Base-by-base conservation (phyloP, 192 early-diverging fungal genomes). In the Anaeromyces robustus region DNA sequence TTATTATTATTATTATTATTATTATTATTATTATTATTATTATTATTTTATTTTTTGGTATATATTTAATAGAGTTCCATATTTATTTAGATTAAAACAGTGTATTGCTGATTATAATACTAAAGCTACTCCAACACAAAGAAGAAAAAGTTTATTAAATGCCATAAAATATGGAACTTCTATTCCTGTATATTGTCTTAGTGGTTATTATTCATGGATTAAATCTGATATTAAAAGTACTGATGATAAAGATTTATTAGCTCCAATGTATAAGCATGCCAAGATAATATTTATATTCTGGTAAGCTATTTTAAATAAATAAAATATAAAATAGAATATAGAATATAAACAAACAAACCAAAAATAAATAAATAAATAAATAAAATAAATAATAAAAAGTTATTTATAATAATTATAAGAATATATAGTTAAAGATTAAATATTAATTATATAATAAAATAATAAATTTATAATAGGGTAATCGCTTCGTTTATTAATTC, bases 131-230 rank as follows among this genome's bases (percentile, higher is more conserved):
- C 87, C 77, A 84, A 82, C 22, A 12, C 88, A 85, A 26, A 84
- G 88, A 30, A 84, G 81, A 37, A 86, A 94, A n/a, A 96, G 97
- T 77, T 80, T 98, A 77, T 92, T 93, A 81, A 99, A 99, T 84
- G 95, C 96, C 0, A 80, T 95, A 32, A 99, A 99, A 82, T 99
- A 99, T 80, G 85, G 91, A 12, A 94, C 95, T 14, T 90, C 94
- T 12, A 87, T 96, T 78, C 95, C 94, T 0, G 93, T 95, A 77
- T 91, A 94, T 78, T 81, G 88, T 12, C 82, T 90, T 30, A 87
- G 89, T 29, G 85, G 87, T 18, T 87, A 30, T 83, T 89, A 28
- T 87, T 87, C 0, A 85, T 88, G 9, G 52, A n/a, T 68, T 9
- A 68, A 68, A n/a, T 68, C 52, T 12, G 26, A 30, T 79, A 28